Evolutionary conservation across 331 rosid genomes (phyloP), one percentile per base, ranked within the genome.

Genomic region (Acacia concinna): DNA sequence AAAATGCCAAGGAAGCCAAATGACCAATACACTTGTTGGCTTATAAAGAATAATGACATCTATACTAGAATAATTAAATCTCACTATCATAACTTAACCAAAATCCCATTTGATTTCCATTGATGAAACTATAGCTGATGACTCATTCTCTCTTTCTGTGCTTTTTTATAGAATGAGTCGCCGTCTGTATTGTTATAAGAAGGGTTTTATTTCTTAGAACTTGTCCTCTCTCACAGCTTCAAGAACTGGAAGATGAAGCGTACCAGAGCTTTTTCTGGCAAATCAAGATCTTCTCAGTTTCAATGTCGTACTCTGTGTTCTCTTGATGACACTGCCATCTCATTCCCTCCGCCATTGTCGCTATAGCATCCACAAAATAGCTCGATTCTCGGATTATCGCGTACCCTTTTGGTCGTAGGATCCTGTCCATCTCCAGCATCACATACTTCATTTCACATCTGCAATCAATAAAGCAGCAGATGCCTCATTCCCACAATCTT

Each of bases 191-290:
- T 49, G 23, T 49, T 20, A 6, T 20, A 20, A 1, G 57, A 20
- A 18, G 57, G 23, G 1, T 20, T 15, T 18, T 49, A 17, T 17
- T 17, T n/a, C n/a, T 18, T 49, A 6, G 57, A 49, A 49, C 65
- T 57, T 10, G 18, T 57, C 10, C 34, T n/a, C 47, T n/a, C 25
- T 25, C 65, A 57, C 37, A 91, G 81, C 95, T 88, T 79, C 90
- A 84, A 68, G 77, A 90, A 23, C n/a, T 63, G 71, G 71, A 83
- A 32, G 99, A 86, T 70, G 97, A 80, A 67, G 97, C 79, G 35
- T 93, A 83, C 98, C 97, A 93, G 44, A 93, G 87, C 76, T 85
- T 93, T 57, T 96, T 96, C 90, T 90, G 97, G 90, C 99, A 96
- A 43, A 93, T 77, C 91, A 96, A 51, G 49, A 96, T 70, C 91